Evolutionary conservation across 306 rosid species (phyloP).

Genomic region (Vigna trinervia): DNA sequence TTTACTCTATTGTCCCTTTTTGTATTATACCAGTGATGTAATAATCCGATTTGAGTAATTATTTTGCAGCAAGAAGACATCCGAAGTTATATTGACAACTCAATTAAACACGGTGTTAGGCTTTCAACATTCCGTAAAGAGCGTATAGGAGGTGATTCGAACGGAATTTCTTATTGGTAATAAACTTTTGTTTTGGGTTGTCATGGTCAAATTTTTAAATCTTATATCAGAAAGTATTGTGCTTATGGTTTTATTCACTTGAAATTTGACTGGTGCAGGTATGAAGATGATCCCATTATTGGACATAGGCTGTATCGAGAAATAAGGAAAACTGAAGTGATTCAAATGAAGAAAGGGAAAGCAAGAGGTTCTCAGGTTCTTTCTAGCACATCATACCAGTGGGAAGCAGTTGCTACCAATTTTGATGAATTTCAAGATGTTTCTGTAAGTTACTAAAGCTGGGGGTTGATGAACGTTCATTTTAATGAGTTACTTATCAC

Average conservation of each 20-base stretch:
- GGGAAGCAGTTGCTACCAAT: conserved; percentile 98
- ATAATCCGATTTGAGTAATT: conserved; percentile 47
- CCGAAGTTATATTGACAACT: conserved; percentile 84
- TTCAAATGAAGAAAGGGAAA: conserved; percentile 77
- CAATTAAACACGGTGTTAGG: conserved; percentile 84
- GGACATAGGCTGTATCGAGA: conserved; percentile 96
- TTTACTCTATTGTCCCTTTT: conserved; percentile 21
- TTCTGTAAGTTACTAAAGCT: conserved; percentile 74
- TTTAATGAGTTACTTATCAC: background rate
- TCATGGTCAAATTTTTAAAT: conserved; percentile 33
- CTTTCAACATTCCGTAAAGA: conserved; percentile 95
- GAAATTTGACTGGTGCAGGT: conserved; percentile 71
- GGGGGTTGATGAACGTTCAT: conserved; percentile 33
- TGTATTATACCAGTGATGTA: conserved; percentile 36
- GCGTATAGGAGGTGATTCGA: conserved; percentile 96
- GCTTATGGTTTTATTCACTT: conserved; percentile 42
- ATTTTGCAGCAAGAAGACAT: conserved; percentile 98
- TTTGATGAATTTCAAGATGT: conserved; percentile 99
- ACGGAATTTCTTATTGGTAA: conserved; percentile 94
- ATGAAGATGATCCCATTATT: conserved; percentile 88
- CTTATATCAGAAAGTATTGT: conserved; percentile 25
- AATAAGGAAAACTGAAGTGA: conserved; percentile 69
- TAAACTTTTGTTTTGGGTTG: conserved; percentile 43
- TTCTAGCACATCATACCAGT: conserved; percentile 76
- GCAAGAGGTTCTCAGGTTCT: conserved; percentile 88